These are phyloP conservation scores for Fusarium torreyae DNA, from an alignment of 2,329 filamentous ascomycete species.

Conservation along the genomic window DNA sequence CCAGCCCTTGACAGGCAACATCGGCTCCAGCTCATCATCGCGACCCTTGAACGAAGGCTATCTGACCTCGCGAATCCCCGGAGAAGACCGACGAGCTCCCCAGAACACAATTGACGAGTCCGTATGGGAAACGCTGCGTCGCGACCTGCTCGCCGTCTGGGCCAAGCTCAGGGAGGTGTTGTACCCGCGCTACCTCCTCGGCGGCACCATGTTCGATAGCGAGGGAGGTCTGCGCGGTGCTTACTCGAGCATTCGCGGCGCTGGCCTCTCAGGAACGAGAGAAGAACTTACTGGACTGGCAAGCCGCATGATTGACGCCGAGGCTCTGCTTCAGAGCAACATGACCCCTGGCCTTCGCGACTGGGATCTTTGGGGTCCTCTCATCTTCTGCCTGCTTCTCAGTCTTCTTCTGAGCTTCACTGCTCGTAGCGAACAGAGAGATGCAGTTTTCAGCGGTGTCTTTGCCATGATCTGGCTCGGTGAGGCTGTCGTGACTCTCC, in stretches of 20 bases:
- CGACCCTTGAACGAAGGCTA: conserved; percentile 80
- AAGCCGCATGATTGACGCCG: conserved; percentile 74
- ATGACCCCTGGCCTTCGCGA: conserved; percentile 94
- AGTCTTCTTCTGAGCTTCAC: conserved; percentile 90
- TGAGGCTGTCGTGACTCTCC: conserved; percentile 95
- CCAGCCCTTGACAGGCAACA: conserved; percentile 87
- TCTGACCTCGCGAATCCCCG: conserved; percentile 89
- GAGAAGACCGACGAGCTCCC: conserved; percentile 91
- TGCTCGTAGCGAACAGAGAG: conserved; percentile 84
- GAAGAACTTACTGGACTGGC: conserved; percentile 75
- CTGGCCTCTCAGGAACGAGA: conserved; percentile 71
- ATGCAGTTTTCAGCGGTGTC: conserved; percentile 93
- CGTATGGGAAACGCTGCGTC: conserved; percentile 96
- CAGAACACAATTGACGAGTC: conserved; percentile 97
- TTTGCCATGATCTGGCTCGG: conserved; percentile 98
- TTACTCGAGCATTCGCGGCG: conserved; percentile 73
- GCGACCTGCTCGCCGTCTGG: conserved; percentile 94
- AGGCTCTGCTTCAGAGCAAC: conserved; percentile 73
- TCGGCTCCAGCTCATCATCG: conserved; percentile 73
- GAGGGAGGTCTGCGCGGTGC: conserved; percentile 70
- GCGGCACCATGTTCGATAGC: conserved; percentile 74
- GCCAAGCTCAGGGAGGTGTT: conserved; percentile 98
- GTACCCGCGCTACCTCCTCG: conserved; percentile 93
- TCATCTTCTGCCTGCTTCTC: conserved; percentile 92
- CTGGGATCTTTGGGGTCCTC: conserved; percentile 98